A percentile compares a stretch with the other conserved stretches of the same genome.
Evolutionary conservation across 441 rosid species (phyloP).

Genomic region (Lagerstroemia fauriei): DNA sequence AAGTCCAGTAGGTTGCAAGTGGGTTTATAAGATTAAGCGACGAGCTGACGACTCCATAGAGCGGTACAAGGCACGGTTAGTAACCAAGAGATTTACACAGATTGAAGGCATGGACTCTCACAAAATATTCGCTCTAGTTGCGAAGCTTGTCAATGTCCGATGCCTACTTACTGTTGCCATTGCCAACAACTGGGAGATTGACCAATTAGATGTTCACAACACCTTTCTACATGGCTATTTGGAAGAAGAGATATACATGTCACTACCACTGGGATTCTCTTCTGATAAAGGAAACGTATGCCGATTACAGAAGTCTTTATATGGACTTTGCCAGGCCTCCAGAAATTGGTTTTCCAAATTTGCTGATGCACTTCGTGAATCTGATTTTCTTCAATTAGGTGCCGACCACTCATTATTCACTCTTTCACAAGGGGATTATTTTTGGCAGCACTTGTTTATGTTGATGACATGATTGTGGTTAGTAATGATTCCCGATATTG

Average conservation of each 20-base stretch:
- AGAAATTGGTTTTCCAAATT: background rate
- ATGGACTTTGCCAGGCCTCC: background rate
- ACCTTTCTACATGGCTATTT: too few relatives aligned
- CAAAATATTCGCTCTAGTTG: too few relatives aligned
- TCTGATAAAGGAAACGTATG: background rate
- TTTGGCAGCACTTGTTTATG: background rate
- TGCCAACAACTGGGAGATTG: too few relatives aligned
- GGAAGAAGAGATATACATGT: background rate
- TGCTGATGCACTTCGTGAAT: background rate
- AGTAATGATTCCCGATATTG: background rate
- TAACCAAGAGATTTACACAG: too few relatives aligned
- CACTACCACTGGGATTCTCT: background rate
- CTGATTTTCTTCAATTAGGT: background rate
- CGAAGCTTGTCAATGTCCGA: background rate
- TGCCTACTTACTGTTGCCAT: background rate
- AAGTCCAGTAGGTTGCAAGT: too few relatives aligned
- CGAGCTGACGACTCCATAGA: too few relatives aligned
- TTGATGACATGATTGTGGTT: background rate
- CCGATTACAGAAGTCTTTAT: background rate
- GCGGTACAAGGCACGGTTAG: too few relatives aligned
- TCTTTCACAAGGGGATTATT: background rate
- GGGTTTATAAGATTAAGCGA: too few relatives aligned
- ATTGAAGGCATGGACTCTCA: too few relatives aligned
- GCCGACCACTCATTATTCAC: background rate
- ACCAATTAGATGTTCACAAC: too few relatives aligned